Base-by-base conservation (phyloP, 1,139 yeast species). In the Citeromyces siamensis region DNA sequence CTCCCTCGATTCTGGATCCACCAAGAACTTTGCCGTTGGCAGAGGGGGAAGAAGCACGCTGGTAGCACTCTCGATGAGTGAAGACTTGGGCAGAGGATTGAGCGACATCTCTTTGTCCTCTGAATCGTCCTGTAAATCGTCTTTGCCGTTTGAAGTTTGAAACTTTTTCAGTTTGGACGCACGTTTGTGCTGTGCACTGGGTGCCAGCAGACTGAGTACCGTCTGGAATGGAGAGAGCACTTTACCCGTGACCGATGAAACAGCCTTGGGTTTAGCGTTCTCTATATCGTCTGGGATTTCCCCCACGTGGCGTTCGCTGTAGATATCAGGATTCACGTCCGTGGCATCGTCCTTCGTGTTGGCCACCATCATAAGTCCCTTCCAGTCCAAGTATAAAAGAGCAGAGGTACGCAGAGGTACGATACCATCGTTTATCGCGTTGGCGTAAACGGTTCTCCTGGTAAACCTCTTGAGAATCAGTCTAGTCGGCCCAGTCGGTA, bases 361-460 rank as follows among this genome's bases (percentile, higher is more conserved):
- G 22, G 35, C 12, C 3, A 75, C 75, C 37, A 66, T 63, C 4
- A 69, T 60, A 12, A 73, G 56, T 5, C 78, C 81, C 38, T 62
- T 64, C 83, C 85, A 84, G 54, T 72, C 95, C 13, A 90, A 56
- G 49, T 76, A 90, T 19, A 88, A 58, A 39, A 90, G 58, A 0
- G 95, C 81, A 0, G 95, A 75, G 0, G 98, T 86, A 39, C 96
- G 64, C 42, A 90, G 60, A 0, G 98, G 97, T 0, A 90, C 98
- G 39, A 90, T 86, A 0, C 97, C 98, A 51, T 73, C 80, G 50
- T 82, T 75, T n/a, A 77, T 63, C 1, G 79, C 75, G 50, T 83
- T 83, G 2, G 93, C 88, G 50, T 84, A 80, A 1, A 81, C 64
- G 0, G 93, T 82, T 45, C 97, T 63, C 40, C 81, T 64, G 36